Conservation (phyloP, 2,329 filamentous ascomycete genomes). For the Plectosphaerella sp. region DNA sequence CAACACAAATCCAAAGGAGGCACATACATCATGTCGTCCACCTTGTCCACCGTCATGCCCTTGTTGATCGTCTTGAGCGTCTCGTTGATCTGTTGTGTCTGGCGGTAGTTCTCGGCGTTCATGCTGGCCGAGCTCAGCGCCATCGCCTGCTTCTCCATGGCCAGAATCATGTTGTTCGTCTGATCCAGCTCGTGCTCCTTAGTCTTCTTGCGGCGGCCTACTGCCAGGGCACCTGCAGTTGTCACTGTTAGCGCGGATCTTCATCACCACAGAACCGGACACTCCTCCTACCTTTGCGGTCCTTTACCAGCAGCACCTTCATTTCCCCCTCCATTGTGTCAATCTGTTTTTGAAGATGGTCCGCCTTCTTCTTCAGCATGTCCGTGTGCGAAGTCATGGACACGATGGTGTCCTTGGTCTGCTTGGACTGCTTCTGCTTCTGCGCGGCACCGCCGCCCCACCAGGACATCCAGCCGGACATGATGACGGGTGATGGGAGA, state of each 20-base stretch:
- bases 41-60: slow-evolving; percentile 87
- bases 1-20: not conserved
- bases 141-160: slow-evolving; percentile 92
- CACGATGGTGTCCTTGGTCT: slow-evolving; percentile 92
- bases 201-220: slow-evolving; percentile 73
- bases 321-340: slow-evolving; percentile 53
- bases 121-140: slow-evolving; percentile 98
- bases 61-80: slow-evolving; percentile 94
- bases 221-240: not conserved
- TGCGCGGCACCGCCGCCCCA: slow-evolving; percentile 80
- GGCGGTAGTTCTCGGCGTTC: slow-evolving; percentile 91
- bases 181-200: slow-evolving; percentile 90
- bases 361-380: slow-evolving; percentile 96
- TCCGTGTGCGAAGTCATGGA: slow-evolving; percentile 83
- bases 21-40: slow-evolving; percentile 88
- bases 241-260: not conserved
- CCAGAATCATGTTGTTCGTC: slow-evolving; percentile 83
- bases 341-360: slow-evolving; percentile 86
- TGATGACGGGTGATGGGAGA: slow-evolving; percentile 24
- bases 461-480: slow-evolving; percentile 78
- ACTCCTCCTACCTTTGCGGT: not conserved
- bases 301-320: slow-evolving; percentile 1
- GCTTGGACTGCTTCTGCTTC: slow-evolving; percentile 75
- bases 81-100: slow-evolving; percentile 85
- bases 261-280: not conserved